Evolutionary conservation across 345 rosid genomes (phyloP), one percentile per base, ranked within the genome.

Genomic region (Populus alba): DNA sequence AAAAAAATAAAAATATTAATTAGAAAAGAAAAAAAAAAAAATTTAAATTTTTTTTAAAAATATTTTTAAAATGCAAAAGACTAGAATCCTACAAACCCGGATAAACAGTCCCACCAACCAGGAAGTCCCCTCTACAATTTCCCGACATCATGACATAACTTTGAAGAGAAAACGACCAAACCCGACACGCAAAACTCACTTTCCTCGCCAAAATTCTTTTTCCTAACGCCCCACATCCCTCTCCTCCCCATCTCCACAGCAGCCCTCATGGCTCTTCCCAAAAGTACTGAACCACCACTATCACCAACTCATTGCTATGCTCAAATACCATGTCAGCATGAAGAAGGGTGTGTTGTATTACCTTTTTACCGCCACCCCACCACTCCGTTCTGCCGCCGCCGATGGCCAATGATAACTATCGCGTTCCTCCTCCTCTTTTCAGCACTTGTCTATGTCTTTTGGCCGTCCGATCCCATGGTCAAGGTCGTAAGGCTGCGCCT

Each of bases 391-490:
- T 74, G 85, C 47, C 27, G 85, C 47, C 27, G 63, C 5, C 72
- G 33, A 35, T 70, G 84, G 67, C 85, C 76, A n/a, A 17, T 83
- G 16, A 75, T 87, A 71, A 66, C 84, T 20, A 1, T 23, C 6
- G 17, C 83, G 31, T 35, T 83, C 37, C 43, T 90, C 13, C 45
- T 93, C 71, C 61, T 88, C 72, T 66, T 90, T 8, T 74, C 87
- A 13, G 43, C 88, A 13, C 66, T 83, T 70, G 61, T 82, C 66
- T 92, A 84, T 87, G 49, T 83, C 7, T 74, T 88, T 76, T 93
- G 97, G 96, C 97, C 99, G 53, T 90, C 98, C 20, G 89, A 88
- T 53, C 99, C 99, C 22, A 79, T 71, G 13, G 43, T 92, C 62
- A 83, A 88, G 79, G 84, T 95, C 75, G 88, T 49, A 68, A 86